Conservation (phyloP, 371 early-diverging fungal species). For the Rhizopus sp. region DNA sequence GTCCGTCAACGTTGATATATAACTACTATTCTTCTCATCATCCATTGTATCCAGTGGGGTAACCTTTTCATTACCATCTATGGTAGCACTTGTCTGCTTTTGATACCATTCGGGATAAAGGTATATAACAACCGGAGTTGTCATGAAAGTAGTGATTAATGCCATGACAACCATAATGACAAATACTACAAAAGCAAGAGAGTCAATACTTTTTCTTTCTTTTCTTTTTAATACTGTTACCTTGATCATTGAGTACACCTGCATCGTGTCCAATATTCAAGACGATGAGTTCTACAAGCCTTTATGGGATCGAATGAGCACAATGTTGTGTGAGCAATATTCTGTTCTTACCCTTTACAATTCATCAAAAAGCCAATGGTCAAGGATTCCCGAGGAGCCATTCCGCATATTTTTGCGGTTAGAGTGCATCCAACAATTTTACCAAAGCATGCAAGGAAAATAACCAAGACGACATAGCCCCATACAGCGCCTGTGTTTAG, state of each 20-base stretch:
- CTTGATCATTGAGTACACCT: constrained; percentile 72
- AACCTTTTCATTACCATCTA: neutral
- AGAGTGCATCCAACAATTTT: constrained; percentile 84
- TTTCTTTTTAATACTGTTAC: constrained; percentile 18
- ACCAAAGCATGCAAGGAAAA: constrained; percentile 79
- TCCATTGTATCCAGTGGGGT: neutral
- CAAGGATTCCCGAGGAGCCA: constrained; percentile 82
- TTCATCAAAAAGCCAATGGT: constrained; percentile 94
- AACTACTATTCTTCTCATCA: neutral
- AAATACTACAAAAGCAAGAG: constrained; percentile 52
- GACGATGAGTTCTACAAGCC: constrained; percentile 91
- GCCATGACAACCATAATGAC: constrained; percentile 93
- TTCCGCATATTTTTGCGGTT: constrained; percentile 70
- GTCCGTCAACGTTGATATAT: neutral
- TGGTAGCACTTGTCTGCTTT: constrained; percentile 17
- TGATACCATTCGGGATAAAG: constrained; percentile 65
- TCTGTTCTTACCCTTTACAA: constrained; percentile 77
- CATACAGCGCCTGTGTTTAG: constrained; percentile 73
- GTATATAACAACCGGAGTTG: constrained; percentile 60
- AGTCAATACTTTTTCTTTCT: neutral
- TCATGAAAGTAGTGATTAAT: constrained; percentile 79
- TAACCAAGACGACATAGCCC: constrained; percentile 79
- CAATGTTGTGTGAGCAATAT: constrained; percentile 7
- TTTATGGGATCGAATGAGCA: constrained; percentile 10
- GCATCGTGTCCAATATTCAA: constrained; percentile 90